Base-by-base conservation (phyloP, 352 stramenopile species). In the Elongisporangium undulatum region DNA sequence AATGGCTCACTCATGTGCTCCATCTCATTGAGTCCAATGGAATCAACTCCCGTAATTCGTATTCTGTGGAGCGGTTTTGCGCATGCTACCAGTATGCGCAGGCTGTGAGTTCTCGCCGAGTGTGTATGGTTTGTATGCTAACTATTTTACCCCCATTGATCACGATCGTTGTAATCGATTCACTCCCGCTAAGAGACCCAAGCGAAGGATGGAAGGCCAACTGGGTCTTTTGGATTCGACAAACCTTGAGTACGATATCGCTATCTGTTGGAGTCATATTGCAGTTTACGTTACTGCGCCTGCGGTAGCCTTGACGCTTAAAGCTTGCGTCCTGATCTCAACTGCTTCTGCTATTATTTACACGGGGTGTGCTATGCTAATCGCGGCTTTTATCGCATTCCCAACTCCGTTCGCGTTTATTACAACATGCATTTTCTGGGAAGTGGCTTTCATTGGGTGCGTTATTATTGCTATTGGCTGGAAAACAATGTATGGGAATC, bases 401-500 rank as follows among this genome's bases (percentile, higher is more conserved):
- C 62, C 66, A 2, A 59, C 67, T n/a, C 62, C 66, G n/a, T 73
- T 73, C 16, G 62, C 67, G 1, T 73, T 73, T n/a, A 49, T 59
- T 8, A 55, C 69, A 20, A 67, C 66, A n/a, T 2, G 29, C 29
- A 34, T 15, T 41, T 15, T 41, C 29, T 41, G 9, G 9, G 29
- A 41, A 13, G 4, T 41, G 9, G 29, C 2, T 9, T 41, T 41
- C 13, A 9, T 41, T 41, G 13, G 8, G 2, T 41, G 29, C 9
- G 29, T 41, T 13, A 9, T 41, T 2, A 15, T 41, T 13, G 29
- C 29, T 15, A 41, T 41, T 13, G 29, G 29, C 2, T 13, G 29
- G 29, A 15, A 13, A 41, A 15, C 2, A 1, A 41, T 9, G 29
- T n/a, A n/a, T n/a, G n/a, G n/a, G n/a, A n/a, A 41, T 13, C 1